A percentile compares a stretch with the other conserved stretches of the same genome.
Evolutionary conservation across 2,329 filamentous ascomycete genomes (phyloP).

Genomic region (Dactylellina cionopaga): DNA sequence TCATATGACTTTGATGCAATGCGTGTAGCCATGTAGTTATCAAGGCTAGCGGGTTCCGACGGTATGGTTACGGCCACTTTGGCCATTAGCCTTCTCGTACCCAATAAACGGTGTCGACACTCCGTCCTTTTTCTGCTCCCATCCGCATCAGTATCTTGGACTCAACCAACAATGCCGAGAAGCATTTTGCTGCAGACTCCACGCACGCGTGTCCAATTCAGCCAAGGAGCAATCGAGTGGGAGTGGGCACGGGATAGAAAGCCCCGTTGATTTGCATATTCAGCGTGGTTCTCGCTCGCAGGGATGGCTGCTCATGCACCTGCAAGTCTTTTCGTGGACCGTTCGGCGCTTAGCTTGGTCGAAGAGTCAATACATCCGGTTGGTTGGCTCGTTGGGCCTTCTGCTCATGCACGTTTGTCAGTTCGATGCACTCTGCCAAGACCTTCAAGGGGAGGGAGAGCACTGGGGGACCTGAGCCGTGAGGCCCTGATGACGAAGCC

Average conservation of each 20-base stretch:
- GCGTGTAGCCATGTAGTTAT: conserved; percentile 39
- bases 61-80: conserved; percentile 50
- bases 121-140: conserved; percentile 3
- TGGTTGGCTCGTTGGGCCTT: conserved; percentile 32
- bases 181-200: conserved; percentile 8
- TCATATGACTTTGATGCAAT: conserved; percentile 51
- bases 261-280: conserved; percentile 36
- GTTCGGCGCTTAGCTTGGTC: conserved; percentile 40
- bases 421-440: conserved; percentile 2
- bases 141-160: conserved; percentile 22
- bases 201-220: conserved; percentile 29
- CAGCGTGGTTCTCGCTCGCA: conserved; percentile 35
- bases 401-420: conserved; percentile 18
- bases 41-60: conserved; percentile 48
- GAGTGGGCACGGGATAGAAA: conserved; percentile 23
- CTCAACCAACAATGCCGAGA: conserved; percentile 8
- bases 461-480: neutral
- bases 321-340: conserved; percentile 21
- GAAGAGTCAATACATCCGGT: conserved; percentile 49
- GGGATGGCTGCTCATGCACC: conserved; percentile 29
- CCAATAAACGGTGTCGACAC: conserved; percentile 40
- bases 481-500: neutral
- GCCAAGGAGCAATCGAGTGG: conserved; percentile 26
- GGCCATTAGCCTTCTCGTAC: conserved; percentile 38
- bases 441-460: too few relatives aligned